A percentile compares a stretch with the other conserved stretches of the same genome.
Evolutionary conservation across 2,329 filamentous ascomycete genomes (phyloP).

Genomic region (Cladosporium sp.): DNA sequence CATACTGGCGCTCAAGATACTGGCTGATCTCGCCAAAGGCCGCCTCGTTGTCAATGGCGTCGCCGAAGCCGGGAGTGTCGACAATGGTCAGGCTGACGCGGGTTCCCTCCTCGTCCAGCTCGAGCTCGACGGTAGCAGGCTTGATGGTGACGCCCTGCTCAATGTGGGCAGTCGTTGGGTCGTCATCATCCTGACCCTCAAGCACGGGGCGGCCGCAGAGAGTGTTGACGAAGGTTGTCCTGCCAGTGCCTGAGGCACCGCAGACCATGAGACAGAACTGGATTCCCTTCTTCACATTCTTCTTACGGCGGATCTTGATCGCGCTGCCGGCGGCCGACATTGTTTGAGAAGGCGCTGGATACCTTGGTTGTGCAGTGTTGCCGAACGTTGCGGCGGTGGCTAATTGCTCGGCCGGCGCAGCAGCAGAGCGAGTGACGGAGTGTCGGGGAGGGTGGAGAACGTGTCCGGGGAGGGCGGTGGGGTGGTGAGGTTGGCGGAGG

Average conservation of each 20-base stretch:
- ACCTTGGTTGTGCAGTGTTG: constrained; percentile 7
- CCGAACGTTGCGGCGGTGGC: constrained; percentile 2
- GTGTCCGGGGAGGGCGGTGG: background rate
- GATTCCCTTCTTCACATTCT: constrained; percentile 99
- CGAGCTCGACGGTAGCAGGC: constrained; percentile 93
- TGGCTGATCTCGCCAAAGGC: constrained; percentile 98
- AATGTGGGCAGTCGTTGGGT: constrained; percentile 81
- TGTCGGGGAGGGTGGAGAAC: background rate
- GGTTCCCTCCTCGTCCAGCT: constrained; percentile 96
- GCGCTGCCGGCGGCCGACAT: constrained; percentile 37
- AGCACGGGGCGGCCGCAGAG: constrained; percentile 95
- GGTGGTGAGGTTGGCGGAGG: background rate
- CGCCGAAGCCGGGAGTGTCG: constrained; percentile 96
- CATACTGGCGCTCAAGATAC: constrained; percentile 98
- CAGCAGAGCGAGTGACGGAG: constrained; percentile 14
- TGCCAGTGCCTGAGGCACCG: constrained; percentile 95
- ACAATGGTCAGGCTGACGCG: constrained; percentile 98
- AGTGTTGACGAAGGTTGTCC: constrained; percentile 99
- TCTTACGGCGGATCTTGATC: constrained; percentile 98
- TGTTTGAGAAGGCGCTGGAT: constrained; percentile 18
- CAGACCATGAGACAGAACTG: constrained; percentile 99
- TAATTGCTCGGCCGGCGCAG: constrained; percentile 1
- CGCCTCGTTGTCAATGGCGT: constrained; percentile 95
- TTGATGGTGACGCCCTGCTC: constrained; percentile 99
- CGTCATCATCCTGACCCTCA: constrained; percentile 87